Base-by-base conservation (phyloP, 805 yeast species). In the Starmera dryadoides region DNA sequence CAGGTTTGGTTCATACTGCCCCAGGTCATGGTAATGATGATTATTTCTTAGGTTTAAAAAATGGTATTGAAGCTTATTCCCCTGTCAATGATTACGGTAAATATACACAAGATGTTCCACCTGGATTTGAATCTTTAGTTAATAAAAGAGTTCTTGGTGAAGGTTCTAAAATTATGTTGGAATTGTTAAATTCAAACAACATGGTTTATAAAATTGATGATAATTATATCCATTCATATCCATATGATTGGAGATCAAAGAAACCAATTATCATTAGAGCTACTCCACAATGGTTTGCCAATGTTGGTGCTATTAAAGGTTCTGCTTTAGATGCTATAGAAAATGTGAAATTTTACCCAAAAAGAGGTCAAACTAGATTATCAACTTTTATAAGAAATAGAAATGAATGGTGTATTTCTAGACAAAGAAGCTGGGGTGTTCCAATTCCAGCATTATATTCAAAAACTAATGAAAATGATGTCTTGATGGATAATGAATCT, bases 11-110 rank as follows among this genome's bases (percentile, higher is more conserved):
- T 1, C 99, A 93, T 56, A 84, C 87, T 17, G 98, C 98, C 0
- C 98, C 98, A 2, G 98, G 97, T 0, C 98, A 93, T 58, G 99
- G 99, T 52, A 75, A 79, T 51, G 98, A 93, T 48, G 99, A 93
- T 64, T 89, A 86, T 55, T 52, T 81, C 7, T 69, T 82, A 28
- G 91, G 95, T 26, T 58, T 73, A 41, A 59, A 66, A 18, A 62
- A 81, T 44, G 68, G 68, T 0, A 67, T 93, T 18, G 65, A 60
- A 9, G 75, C 86, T 0, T 74, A 66, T 43, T 86, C 96, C 0
- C 87, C 93, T 0, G 94, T 93, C 2, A 86, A 93, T 54, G 74
- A 73, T 41, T 60, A 65, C 38, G 98, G 98, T 1, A 67, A 68
- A 44, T 87, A 79, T 54, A 74, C 77, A 1, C 46, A 57, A 8